These are phyloP conservation scores for Xylariales sp. DNA, from an alignment of 2,329 filamentous ascomycete species.

Conservation along the genomic window DNA sequence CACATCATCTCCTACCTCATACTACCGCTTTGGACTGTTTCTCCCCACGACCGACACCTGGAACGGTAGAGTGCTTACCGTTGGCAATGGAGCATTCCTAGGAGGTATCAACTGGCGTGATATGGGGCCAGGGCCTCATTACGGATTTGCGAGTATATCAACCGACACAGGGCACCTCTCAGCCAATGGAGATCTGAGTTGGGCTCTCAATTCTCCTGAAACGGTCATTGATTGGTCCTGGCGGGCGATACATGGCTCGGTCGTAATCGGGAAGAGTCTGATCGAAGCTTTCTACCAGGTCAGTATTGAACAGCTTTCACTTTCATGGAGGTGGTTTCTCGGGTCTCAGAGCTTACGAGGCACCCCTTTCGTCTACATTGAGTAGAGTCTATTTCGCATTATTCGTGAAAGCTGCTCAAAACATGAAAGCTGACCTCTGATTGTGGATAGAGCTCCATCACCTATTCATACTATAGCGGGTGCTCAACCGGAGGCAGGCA, in stretches of 20 bases:
- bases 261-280: constrained; percentile 38
- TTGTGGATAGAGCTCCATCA: constrained; percentile 21
- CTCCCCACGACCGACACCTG: constrained; percentile 19
- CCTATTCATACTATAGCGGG: constrained; percentile 44
- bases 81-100: constrained; percentile 22
- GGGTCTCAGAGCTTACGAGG: too few species aligned
- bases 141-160: constrained; percentile 27
- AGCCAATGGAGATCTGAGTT: constrained; percentile 21
- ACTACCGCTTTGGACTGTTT: constrained; percentile 26
- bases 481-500: constrained; percentile 52
- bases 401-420: too few species aligned
- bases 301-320: background rate
- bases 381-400: too few species aligned
- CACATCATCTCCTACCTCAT: constrained; percentile 13
- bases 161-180: constrained; percentile 32
- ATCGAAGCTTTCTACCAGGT: constrained; percentile 39
- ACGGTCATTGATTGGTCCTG: constrained; percentile 27
- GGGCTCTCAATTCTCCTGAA: constrained; percentile 27
- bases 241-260: constrained; percentile 36
- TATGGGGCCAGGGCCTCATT: constrained; percentile 18
- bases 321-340: too few species aligned
- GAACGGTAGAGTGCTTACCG: constrained; percentile 21
- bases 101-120: constrained; percentile 29
- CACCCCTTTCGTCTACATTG: too few species aligned
- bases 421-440: too few species aligned